phyloP scores from a whole-genome alignment of 2,329 filamentous ascomycete genomes.

The Hyphodiscus sp. region DNA sequence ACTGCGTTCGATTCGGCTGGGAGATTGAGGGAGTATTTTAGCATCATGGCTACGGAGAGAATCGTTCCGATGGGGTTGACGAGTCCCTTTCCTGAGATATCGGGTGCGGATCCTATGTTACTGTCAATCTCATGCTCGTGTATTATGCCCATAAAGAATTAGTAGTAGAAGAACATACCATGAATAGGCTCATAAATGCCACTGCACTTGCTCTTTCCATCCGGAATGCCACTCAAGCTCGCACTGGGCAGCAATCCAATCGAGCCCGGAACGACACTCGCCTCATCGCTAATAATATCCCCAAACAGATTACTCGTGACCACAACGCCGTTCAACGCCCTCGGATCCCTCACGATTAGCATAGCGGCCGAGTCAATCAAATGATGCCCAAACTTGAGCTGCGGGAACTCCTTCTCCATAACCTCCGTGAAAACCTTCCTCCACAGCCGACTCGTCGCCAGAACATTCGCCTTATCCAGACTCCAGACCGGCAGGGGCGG shows the following conservation, averaged over 20 bases:
- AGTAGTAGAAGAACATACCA: too few species aligned
- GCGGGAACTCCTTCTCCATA: conserved; percentile 83
- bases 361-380: conserved; percentile 96
- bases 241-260: conserved; percentile 85
- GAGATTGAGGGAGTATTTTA: conserved; percentile 83
- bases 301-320: conserved; percentile 93
- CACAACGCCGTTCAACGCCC: conserved; percentile 80
- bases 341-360: conserved; percentile 93
- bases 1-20: conserved; percentile 70
- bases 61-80: conserved; percentile 92
- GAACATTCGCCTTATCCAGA: conserved; percentile 93
- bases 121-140: background rate
- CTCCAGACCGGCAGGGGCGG: conserved; percentile 76
- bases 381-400: conserved; percentile 78
- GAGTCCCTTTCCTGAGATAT: conserved; percentile 86
- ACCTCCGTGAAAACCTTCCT: conserved; percentile 78
- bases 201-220: conserved; percentile 77
- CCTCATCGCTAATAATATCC: conserved; percentile 94
- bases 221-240: conserved; percentile 77
- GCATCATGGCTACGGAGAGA: conserved; percentile 90
- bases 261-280: conserved; percentile 86
- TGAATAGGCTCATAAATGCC: conserved; percentile 98
- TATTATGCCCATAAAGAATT: too few species aligned
- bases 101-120: conserved; percentile 73
- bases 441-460: conserved; percentile 87